Evolutionary conservation across 2,329 filamentous ascomycete species (phyloP), one percentile per base, ranked within the genome.

Genomic region (Grosmannia clavigera): DNA sequence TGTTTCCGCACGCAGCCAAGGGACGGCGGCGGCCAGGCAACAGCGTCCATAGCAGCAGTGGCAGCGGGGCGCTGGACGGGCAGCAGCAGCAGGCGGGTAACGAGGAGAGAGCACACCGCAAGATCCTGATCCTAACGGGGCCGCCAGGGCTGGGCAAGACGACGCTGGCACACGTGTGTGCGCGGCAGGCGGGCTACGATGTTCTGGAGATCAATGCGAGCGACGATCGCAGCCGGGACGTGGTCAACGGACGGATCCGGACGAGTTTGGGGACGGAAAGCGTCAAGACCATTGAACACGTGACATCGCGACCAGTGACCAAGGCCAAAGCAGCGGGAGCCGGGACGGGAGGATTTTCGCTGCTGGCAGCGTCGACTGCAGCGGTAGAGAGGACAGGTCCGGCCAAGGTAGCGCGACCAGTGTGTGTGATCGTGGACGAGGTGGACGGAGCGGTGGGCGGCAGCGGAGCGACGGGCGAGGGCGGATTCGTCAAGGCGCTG

Each of bases 191-290:
- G 5, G 94, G 94, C 0, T 99, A 99, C 67, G 94, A 97, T 68
- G 88, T 95, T 1, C 82, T 97, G 69, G 94, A 99, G 70, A 95
- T 99, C 73, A 99, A 99, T 67, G 94, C 95, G 10, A 97, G 92
- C 67, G 94, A 99, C 69, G 95, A 99, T 69, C 82, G 94, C 67
- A 96, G 90, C 68, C 81, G 82, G 35, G 85, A 92, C 68, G 90
- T 99, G 1, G 94, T 99, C 43, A 94, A 89, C 69, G 90, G 90
- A 7, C 82, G 91, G 19, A 96, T 99, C 65, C 82, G 89, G 66
- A 95, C 96, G 60, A 92, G 90, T 70, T 80, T 99, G 40, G 92
- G 90, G 0, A 99, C 94, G 0, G 92, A 99, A 71, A 96, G 90
- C 62, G 92, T 99, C 62, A 94, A 89, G 69, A 83, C 81, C 33